These are phyloP conservation scores for Cladosporium sp. DNA, from an alignment of 2,329 filamentous ascomycete species.

Conservation along the genomic window DNA sequence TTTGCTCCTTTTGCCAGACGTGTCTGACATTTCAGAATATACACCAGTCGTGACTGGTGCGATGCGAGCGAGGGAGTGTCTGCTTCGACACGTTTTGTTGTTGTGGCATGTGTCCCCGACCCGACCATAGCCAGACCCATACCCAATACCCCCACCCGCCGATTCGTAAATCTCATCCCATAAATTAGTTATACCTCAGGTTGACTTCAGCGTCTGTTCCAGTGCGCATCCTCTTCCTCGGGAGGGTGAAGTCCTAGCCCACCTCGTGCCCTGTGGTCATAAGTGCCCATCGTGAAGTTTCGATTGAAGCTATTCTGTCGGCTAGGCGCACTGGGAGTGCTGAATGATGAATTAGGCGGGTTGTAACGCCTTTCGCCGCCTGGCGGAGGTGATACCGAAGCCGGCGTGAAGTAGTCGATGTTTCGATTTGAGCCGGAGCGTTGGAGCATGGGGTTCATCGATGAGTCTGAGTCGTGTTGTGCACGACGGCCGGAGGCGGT, in stretches of 20 bases:
- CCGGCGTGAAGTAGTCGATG: slow-evolving; percentile 15
- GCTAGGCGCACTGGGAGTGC: slow-evolving; percentile 36
- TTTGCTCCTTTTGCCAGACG: neutral
- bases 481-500: neutral
- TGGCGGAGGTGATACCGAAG: slow-evolving; percentile 18
- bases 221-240: slow-evolving; percentile 5
- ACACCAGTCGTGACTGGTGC: too few species aligned
- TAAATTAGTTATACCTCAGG: neutral
- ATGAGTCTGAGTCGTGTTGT: neutral
- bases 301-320: slow-evolving; percentile 13
- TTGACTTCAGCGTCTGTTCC: neutral
- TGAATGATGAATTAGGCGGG: slow-evolving; percentile 38
- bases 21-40: too few species aligned
- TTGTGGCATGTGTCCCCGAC: neutral
- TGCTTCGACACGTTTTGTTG: neutral
- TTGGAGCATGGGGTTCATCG: slow-evolving; percentile 1
- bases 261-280: slow-evolving; percentile 36
- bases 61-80: neutral
- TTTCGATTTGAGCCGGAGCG: neutral
- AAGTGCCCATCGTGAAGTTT: slow-evolving; percentile 19
- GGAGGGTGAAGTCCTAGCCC: slow-evolving; percentile 38
- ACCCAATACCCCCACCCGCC: neutral
- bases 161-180: neutral
- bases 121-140: neutral
- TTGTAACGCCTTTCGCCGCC: slow-evolving; percentile 35